Percentiles rank a stretch among this genome's conserved stretches.
Conservation (phyloP, 176 grass and related monocot species). For the Carex parvula region DNA sequence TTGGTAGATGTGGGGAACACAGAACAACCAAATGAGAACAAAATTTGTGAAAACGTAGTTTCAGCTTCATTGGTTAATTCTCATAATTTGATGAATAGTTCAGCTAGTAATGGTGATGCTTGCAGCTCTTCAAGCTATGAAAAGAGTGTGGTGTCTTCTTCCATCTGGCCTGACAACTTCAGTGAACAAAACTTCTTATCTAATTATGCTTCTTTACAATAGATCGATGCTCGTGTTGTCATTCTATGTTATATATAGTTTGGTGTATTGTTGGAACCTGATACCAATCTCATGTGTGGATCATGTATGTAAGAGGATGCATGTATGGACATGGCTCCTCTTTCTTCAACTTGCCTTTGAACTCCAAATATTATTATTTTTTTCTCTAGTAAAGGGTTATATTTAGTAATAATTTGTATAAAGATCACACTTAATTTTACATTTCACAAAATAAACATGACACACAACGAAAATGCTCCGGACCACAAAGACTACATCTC, state of each 20-base stretch:
- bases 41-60: not conserved
- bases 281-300: not conserved
- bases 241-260: not conserved
- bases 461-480: not conserved
- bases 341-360: too few species aligned
- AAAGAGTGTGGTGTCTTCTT: slow-evolving; percentile 10
- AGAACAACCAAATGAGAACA: not conserved
- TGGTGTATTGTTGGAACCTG: not conserved
- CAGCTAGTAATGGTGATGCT: slow-evolving; percentile 21
- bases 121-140: slow-evolving; percentile 27
- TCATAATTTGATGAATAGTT: not conserved
- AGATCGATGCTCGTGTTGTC: not conserved
- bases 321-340: not conserved
- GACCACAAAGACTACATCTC: too few species aligned
- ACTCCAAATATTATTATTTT: too few species aligned
- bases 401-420: too few species aligned
- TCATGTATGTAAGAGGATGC: not conserved
- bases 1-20: not conserved
- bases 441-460: not conserved
- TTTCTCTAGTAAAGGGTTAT: too few species aligned
- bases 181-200: slow-evolving; percentile 17
- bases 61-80: not conserved
- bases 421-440: not conserved
- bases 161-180: slow-evolving; percentile 27
- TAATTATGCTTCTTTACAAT: not conserved